Conservation (phyloP, 83 land plant species). For the Picea abies region DNA sequence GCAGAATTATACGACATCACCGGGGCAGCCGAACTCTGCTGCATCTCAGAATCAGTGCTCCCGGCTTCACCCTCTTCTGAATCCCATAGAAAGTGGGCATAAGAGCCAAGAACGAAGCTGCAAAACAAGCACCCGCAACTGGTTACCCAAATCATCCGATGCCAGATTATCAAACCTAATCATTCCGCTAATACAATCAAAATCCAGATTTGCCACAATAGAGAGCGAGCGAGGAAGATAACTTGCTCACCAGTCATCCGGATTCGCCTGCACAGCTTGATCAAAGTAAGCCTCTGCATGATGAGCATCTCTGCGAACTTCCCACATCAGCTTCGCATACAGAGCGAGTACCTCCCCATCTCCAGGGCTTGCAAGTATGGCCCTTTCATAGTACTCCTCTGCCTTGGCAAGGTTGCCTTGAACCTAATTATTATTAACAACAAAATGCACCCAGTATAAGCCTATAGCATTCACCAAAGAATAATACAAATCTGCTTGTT, state of each 20-base stretch:
- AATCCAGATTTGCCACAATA: not conserved
- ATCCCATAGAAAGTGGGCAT: conserved; percentile 73
- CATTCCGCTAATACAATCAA: not conserved
- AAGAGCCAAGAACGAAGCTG: conserved; percentile 65
- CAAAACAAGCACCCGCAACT: not conserved
- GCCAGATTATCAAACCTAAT: not conserved
- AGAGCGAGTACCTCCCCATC: too few species aligned
- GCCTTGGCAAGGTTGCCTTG: too few species aligned
- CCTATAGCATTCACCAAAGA: too few species aligned
- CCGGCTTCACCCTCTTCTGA: conserved; percentile 31
- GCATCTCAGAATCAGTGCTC: not conserved
- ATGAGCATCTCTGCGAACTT: too few species aligned
- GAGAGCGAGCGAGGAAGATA: not conserved
- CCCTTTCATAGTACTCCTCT: too few species aligned
- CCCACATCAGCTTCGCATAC: too few species aligned
- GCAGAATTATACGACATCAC: not conserved
- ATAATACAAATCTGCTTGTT: too few species aligned
- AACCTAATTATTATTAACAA: too few species aligned
- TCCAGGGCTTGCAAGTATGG: too few species aligned
- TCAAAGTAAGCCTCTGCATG: conserved; percentile 12
- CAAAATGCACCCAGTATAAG: too few species aligned
- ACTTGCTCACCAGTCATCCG: conserved; percentile 60
- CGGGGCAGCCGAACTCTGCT: not conserved
- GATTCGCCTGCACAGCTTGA: conserved; percentile 63
- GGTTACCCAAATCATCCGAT: not conserved